phyloP scores from a whole-genome alignment of 441 rosid species.

The Adansonia madagascariensis region DNA sequence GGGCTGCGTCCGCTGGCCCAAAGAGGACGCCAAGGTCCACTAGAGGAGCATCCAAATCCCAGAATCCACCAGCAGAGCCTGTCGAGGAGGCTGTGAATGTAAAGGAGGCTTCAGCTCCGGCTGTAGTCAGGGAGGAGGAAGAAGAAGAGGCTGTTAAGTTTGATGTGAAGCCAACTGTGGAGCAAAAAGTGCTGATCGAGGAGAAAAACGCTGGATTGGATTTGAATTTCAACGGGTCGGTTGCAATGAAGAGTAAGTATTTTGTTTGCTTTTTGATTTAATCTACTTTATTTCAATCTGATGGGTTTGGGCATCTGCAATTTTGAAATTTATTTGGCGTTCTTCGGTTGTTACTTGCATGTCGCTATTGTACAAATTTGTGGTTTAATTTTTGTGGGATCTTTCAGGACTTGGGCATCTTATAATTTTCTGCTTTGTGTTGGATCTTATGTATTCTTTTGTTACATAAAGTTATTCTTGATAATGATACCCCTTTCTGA shows the following conservation, averaged over 20 bases:
- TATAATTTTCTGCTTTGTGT: not conserved
- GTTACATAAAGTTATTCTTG: not conserved
- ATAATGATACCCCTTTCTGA: not conserved
- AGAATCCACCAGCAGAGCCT: conserved; percentile 8
- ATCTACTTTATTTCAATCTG: conserved; percentile 12
- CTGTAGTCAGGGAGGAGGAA: conserved; percentile 35
- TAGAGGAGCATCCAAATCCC: conserved; percentile 9
- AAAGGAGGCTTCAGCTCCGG: conserved; percentile 25
- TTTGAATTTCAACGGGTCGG: conserved; percentile 36
- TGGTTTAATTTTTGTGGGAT: not conserved
- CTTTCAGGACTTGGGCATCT: not conserved
- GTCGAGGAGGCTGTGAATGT: not conserved
- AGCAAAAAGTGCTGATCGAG: conserved; percentile 31
- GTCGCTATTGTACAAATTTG: not conserved
- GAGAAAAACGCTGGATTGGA: conserved; percentile 31
- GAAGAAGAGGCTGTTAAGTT: conserved; percentile 40
- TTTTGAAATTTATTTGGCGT: not conserved
- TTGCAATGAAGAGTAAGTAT: conserved; percentile 54
- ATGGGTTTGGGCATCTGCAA: not conserved
- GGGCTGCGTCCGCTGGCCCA: conserved; percentile 37
- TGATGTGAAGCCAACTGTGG: conserved; percentile 32
- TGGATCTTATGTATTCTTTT: not conserved
- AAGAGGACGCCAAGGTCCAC: not conserved
- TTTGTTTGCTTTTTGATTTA: not conserved
- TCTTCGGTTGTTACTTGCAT: not conserved